Evolutionary conservation across 352 stramenopile genomes (phyloP).

Genomic region (Pythium dissimile): DNA sequence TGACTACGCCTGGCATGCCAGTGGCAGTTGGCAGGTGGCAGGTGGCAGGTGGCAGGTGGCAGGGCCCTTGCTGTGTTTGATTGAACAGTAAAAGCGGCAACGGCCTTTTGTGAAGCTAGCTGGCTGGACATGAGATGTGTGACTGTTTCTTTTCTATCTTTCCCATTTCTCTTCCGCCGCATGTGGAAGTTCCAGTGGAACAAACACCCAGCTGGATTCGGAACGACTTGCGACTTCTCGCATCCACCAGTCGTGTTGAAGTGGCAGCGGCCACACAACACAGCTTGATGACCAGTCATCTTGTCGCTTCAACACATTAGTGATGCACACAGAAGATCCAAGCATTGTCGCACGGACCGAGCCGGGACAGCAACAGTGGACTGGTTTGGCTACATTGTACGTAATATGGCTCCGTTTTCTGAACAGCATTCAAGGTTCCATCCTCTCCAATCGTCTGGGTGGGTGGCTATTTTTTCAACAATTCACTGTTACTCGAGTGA

Average conservation of each 20-base stretch:
- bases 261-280: conserved; percentile 3
- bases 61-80: neutral
- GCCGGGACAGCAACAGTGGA: neutral
- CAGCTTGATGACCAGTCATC: conserved; percentile 7
- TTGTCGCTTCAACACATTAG: conserved; percentile 3
- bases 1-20: no score
- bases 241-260: conserved; percentile 11
- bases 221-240: neutral
- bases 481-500: no score
- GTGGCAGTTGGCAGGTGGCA: no score
- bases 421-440: no score
- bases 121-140: conserved; percentile 10
- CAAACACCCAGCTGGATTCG: neutral
- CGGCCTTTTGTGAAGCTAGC: conserved; percentile 10
- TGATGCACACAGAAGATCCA: neutral
- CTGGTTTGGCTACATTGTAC: neutral
- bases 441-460: neutral
- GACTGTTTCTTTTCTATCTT: neutral
- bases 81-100: conserved; percentile 5
- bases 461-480: no score
- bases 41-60: neutral
- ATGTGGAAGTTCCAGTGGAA: neutral
- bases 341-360: conserved; percentile 1
- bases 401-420: neutral
- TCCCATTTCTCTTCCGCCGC: neutral